These are phyloP conservation scores for Phaeosphaeriaceae sp. DNA, from an alignment of 2,329 filamentous ascomycete genomes.

Conservation along the genomic window DNA sequence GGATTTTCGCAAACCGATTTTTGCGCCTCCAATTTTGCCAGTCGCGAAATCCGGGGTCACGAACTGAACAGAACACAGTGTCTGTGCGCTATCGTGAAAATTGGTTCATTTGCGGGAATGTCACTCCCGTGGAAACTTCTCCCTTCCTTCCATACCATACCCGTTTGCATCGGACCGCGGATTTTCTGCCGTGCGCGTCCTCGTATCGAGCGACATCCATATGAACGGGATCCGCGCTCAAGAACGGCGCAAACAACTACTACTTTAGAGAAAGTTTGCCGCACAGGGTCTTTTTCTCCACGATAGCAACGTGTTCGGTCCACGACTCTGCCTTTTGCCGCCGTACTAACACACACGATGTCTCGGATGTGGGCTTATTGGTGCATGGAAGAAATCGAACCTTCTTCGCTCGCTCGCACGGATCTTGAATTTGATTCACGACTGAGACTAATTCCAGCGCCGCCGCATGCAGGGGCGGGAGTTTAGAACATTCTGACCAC, in stretches of 20 bases:
- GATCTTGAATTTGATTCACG: background rate
- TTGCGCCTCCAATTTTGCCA: slow-evolving; percentile 15
- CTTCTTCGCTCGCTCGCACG: background rate
- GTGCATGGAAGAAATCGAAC: slow-evolving; percentile 9
- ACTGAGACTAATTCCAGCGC: background rate
- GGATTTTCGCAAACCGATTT: background rate
- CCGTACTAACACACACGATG: background rate
- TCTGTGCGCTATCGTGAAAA: slow-evolving; percentile 11
- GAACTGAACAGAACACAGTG: background rate
- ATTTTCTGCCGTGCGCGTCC: background rate
- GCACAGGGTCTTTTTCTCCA: background rate
- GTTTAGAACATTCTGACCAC: slow-evolving; percentile 1
- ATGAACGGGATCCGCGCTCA: background rate
- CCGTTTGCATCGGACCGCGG: background rate
- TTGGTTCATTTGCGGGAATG: background rate
- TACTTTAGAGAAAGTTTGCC: slow-evolving; percentile 3
- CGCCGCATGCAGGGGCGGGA: slow-evolving; percentile 3
- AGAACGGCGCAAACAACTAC: slow-evolving; percentile 1
- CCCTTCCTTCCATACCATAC: slow-evolving; percentile 16
- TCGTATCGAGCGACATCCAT: slow-evolving; percentile 11
- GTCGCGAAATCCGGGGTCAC: slow-evolving; percentile 20
- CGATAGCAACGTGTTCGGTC: background rate
- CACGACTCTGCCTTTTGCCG: background rate
- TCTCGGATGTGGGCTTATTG: background rate
- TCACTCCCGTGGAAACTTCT: slow-evolving; percentile 16